Base-by-base conservation (phyloP, 2,329 filamentous ascomycete genomes). In the Myriosclerotinia duriaeana region DNA sequence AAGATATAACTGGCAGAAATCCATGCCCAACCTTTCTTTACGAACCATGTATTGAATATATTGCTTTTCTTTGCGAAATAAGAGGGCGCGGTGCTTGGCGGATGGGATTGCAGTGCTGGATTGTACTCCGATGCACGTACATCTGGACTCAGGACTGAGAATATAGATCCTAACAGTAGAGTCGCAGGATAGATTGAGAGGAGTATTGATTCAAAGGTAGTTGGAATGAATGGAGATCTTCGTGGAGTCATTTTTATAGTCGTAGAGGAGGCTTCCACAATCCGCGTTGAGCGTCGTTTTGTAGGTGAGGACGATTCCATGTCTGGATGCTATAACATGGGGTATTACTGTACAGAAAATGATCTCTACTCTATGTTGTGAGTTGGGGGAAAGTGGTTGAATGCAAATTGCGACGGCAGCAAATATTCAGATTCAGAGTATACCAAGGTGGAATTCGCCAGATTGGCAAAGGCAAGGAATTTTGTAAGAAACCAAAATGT, bases 51-150 rank as follows among this genome's bases (percentile, higher is more conserved):
- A 77, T 99, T 99, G 84, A 98, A 90, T 63, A 97, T 73, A 80
- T 99, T 99, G 77, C 87, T 85, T 79, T 99, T 99, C 73, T 89
- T 89, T 56, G 95, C 94, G 77, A 99, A 99, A 82, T 98, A 99
- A 76, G 85, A 89, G 2, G 91, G 91, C 61, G 89, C 85, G 5
- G 82, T 77, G 78, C 81, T 79, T 56, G 82, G 83, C 4, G 82
- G 78, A 78, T 91, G 89, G 15, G 89, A 84, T 75, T 93, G 90
- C 34, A 83, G 78, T 52, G 79, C 74, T 2, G 82, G 77, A 70
- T 87, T 85, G 81, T 92, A 92, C 4, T 85, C 82, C 1, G 85
- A 82, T 56, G 81, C 80, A 75, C 87, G 88, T 14, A 87, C 87
- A 68, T 86, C 80, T 1, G 93, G 93, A 22, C 92, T 93, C 63